These are phyloP conservation scores for Scutellaria barbata DNA, from an alignment of 257 asterid genomes.

Conservation along the genomic window DNA sequence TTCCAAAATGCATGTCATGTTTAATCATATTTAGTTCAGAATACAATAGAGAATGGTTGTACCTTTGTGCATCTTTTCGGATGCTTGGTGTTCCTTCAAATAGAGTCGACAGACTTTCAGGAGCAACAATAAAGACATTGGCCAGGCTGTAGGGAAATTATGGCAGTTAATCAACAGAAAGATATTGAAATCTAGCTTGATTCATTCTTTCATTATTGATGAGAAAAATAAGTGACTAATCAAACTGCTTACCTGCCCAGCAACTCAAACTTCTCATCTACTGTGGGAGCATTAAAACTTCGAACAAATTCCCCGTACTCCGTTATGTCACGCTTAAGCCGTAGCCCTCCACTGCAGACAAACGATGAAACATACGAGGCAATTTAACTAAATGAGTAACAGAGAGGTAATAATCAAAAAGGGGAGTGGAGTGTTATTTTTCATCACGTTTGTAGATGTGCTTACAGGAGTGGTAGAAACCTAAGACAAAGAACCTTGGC, in stretches of 20 bases:
- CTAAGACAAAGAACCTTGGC: too few relatives aligned
- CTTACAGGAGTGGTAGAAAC: background rate
- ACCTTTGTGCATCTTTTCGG: slow-evolving; percentile 97
- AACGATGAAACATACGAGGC: slow-evolving; percentile 16
- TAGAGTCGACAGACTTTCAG: slow-evolving; percentile 88
- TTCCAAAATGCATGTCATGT: too few relatives aligned
- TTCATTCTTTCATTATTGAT: background rate
- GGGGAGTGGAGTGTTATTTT: background rate
- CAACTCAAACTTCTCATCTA: slow-evolving; percentile 94
- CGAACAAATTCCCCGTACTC: slow-evolving; percentile 98
- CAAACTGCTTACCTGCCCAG: slow-evolving; percentile 84
- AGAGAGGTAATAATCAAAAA: background rate
- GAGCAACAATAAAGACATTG: slow-evolving; percentile 84
- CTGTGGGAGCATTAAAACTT: slow-evolving; percentile 93
- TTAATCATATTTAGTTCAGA: background rate
- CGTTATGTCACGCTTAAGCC: slow-evolving; percentile 97
- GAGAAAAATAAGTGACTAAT: slow-evolving; percentile 21
- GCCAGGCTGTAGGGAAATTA: slow-evolving; percentile 63
- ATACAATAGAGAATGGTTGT: slow-evolving; percentile 23
- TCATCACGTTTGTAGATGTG: background rate
- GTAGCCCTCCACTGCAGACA: slow-evolving; percentile 85
- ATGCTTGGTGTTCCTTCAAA: slow-evolving; percentile 99
- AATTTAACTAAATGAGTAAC: background rate
- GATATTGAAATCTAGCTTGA: background rate
- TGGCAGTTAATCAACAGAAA: slow-evolving; percentile 30